phyloP scores from a whole-genome alignment of 2,329 filamentous ascomycete species.

The Talaromyces rugulosus region DNA sequence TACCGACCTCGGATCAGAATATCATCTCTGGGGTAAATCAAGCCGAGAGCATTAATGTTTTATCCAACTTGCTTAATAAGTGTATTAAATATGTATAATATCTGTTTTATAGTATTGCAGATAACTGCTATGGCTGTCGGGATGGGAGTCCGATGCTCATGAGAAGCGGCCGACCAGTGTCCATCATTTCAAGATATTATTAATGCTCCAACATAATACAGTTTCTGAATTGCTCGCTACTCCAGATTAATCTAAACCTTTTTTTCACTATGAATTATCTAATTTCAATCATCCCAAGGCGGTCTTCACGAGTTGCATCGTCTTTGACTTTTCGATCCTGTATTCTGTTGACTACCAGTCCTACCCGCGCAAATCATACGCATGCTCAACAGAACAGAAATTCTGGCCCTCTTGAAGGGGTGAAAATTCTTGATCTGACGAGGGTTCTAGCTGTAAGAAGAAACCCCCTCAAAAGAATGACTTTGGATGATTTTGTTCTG shows the following conservation, averaged over 20 bases:
- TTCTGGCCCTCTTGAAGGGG: neutral
- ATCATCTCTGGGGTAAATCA: neutral
- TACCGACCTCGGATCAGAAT: neutral
- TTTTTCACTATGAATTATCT: neutral
- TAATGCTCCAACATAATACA: neutral
- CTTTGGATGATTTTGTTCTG: neutral
- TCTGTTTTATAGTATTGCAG: neutral
- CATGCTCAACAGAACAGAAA: neutral
- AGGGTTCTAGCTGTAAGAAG: constrained; percentile 1
- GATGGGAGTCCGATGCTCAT: neutral
- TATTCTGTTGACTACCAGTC: neutral
- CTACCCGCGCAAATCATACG: neutral
- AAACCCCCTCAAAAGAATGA: neutral
- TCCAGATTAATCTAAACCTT: neutral
- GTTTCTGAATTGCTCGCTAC: neutral
- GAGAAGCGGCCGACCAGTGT: neutral
- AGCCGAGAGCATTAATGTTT: neutral
- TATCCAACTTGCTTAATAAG: neutral
- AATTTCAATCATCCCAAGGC: neutral
- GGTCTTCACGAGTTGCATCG: neutral
- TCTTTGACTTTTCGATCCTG: neutral
- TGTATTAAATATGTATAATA: neutral
- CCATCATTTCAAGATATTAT: neutral
- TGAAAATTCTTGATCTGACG: constrained; percentile 5
- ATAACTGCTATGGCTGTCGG: too few relatives aligned